Evolutionary conservation across 176 grass and related monocot species (phyloP), one percentile per base, ranked within the genome.

Genomic region (Poa annua): DNA sequence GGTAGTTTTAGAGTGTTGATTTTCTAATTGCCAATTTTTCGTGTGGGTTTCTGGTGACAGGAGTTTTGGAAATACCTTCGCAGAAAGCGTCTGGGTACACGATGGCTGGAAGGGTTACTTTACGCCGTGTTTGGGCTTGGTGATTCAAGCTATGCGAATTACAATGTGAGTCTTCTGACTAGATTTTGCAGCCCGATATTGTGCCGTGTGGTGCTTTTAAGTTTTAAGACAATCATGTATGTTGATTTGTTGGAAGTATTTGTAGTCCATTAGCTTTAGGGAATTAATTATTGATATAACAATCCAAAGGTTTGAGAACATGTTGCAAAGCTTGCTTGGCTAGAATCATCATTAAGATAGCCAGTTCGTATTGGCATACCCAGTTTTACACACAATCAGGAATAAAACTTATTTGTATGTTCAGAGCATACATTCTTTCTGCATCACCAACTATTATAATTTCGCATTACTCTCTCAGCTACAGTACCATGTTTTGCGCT

Each of bases 91-190:
- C 73, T 98, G n/a, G 63, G 83, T 14, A 65, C 22, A 4, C 49
- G 50, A 57, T 98, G 92, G 92, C 86, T 98, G 21, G 48, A 88
- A 73, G 90, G 88, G 9, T 34, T 95, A 57, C 54, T 24, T 16
- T 88, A 93, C 83, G 88, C 95, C 11, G 90, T 98, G 29, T 95
- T 98, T 86, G 95, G 92, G 21, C 81, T 98, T 4, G 88, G 90
- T 14, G 92, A 95, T 84, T 95, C 92, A 50, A 89, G 90, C 11
- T 98, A 95, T 77, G 85, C 88, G 66, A 94, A 98, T 77, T 98
- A 93, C 84, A 93, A 95, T 78, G 95, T 94, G 77, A 89, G 83
- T 14, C 16, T 75, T 61, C 57, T 42, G 9, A 10, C 41, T 63
- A 19, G 14, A 44, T 35, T 76, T 33, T 60, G 60, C 41, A 75